These are phyloP conservation scores for Saxophila tyrrhenica DNA, from an alignment of 495 filamentous ascomycete genomes.

Conservation along the genomic window DNA sequence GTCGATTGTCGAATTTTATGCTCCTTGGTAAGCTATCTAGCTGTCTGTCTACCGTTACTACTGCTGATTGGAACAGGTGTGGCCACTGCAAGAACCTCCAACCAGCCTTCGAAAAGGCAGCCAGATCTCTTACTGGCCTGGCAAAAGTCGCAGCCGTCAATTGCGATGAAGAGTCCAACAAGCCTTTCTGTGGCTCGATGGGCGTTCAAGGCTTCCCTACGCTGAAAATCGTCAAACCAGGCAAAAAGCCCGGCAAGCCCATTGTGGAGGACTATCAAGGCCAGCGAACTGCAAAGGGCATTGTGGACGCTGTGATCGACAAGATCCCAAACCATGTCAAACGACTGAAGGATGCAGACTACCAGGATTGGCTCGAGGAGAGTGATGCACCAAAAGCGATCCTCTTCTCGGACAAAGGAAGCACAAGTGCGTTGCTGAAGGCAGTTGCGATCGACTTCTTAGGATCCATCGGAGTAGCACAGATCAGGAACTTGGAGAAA, in stretches of 20 bases:
- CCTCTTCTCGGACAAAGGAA: slow-evolving; percentile 89
- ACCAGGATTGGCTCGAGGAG: slow-evolving; percentile 63
- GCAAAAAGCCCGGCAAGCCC: slow-evolving; percentile 72
- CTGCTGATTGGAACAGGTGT: slow-evolving; percentile 33
- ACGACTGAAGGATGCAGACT: slow-evolving; percentile 62
- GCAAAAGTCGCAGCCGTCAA: slow-evolving; percentile 92
- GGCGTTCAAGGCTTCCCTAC: slow-evolving; percentile 95
- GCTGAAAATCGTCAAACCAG: slow-evolving; percentile 82
- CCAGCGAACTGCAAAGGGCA: slow-evolving; percentile 64
- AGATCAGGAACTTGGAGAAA: slow-evolving; percentile 74
- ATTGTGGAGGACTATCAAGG: slow-evolving; percentile 90
- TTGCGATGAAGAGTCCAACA: slow-evolving; percentile 92
- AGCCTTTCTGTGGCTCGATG: slow-evolving; percentile 74
- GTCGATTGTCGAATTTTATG: slow-evolving; percentile 53
- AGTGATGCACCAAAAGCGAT: slow-evolving; percentile 74
- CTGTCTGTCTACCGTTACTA: background rate
- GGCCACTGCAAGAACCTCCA: slow-evolving; percentile 94
- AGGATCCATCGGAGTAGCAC: slow-evolving; percentile 68
- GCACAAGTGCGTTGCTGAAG: slow-evolving; percentile 68
- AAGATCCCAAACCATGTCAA: slow-evolving; percentile 89
- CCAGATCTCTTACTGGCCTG: slow-evolving; percentile 74
- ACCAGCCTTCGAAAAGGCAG: slow-evolving; percentile 89
- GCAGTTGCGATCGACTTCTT: slow-evolving; percentile 84
- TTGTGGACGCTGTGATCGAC: slow-evolving; percentile 73
- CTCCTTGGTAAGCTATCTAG: slow-evolving; percentile 53